Evolutionary conservation across 73 alveolate species (phyloP).

Genomic region (Paramecium octaurelia): DNA sequence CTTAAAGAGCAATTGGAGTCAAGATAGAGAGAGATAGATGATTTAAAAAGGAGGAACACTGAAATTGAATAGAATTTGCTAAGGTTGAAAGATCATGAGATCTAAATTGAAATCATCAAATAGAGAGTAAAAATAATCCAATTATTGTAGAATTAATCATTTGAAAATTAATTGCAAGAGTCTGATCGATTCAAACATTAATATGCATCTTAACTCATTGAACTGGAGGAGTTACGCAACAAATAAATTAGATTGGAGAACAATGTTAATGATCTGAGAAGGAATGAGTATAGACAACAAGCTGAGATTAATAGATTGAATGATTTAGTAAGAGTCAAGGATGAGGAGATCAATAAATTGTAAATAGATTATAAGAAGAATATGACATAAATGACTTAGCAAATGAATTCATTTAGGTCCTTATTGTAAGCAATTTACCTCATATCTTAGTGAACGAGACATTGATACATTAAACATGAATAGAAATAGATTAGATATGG

Average conservation of each 20-base stretch:
- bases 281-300: slow-evolving; percentile 21
- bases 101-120: not conserved
- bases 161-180: not conserved
- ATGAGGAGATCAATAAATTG: slow-evolving; percentile 13
- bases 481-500: not conserved
- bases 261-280: not conserved
- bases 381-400: not conserved
- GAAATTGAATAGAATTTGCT: not conserved
- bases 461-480: not conserved
- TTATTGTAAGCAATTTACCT: not conserved
- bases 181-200: slow-evolving; percentile 35
- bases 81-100: not conserved
- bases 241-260: not conserved
- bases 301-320: not conserved
- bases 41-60: slow-evolving; percentile 17
- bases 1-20: not conserved
- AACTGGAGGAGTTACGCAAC: not conserved
- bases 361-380: slow-evolving; percentile 13
- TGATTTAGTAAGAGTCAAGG: slow-evolving; percentile 32
- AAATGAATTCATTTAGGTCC: slow-evolving; percentile 13
- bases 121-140: not conserved
- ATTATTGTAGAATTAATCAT: not conserved
- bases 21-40: slow-evolving; percentile 36
- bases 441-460: not conserved
- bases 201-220: not conserved